Conservation (phyloP, 352 stramenopile genomes). For the Phytopythium montanum region DNA sequence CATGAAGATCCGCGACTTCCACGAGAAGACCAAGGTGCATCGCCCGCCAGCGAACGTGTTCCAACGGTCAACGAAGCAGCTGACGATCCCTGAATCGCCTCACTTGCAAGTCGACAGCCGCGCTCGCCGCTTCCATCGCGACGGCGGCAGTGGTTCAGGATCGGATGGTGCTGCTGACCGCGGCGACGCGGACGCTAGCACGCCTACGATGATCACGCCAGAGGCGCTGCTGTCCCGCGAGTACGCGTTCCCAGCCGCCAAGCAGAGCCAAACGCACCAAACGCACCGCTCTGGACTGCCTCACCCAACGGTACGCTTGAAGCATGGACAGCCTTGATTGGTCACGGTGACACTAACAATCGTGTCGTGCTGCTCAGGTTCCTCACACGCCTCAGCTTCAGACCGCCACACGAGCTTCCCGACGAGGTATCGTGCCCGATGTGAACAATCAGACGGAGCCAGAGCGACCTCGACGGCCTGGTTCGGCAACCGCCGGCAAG, state of each 20-base stretch:
- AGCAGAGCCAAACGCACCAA: neutral
- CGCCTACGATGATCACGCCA: conserved; percentile 21
- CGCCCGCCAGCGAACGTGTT: conserved; percentile 62
- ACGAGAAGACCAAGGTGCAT: conserved; percentile 69
- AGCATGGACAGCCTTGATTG: neutral
- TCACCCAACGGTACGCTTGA: conserved; percentile 1
- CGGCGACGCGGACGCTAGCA: neutral
- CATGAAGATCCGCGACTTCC: conserved; percentile 74
- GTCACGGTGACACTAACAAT: neutral
- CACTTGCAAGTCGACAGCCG: conserved; percentile 60
- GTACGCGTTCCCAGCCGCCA: conserved; percentile 18
- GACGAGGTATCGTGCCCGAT: conserved; percentile 6
- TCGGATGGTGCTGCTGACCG: conserved; percentile 12
- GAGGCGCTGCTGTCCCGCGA: conserved; percentile 38
- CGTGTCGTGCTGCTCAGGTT: conserved; percentile 5
- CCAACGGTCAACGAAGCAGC: conserved; percentile 74
- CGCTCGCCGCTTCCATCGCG: conserved; percentile 29
- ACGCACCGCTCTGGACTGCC: neutral
- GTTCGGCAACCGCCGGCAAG: neutral
- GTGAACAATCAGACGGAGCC: neutral
- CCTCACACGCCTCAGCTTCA: conserved; percentile 36
- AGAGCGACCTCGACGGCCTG: neutral
- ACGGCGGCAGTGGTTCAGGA: conserved; percentile 13
- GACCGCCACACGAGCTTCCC: conserved; percentile 32
- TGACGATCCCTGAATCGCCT: conserved; percentile 73